phyloP scores from a whole-genome alignment of 306 rosid species.

The Vigna angularis region DNA sequence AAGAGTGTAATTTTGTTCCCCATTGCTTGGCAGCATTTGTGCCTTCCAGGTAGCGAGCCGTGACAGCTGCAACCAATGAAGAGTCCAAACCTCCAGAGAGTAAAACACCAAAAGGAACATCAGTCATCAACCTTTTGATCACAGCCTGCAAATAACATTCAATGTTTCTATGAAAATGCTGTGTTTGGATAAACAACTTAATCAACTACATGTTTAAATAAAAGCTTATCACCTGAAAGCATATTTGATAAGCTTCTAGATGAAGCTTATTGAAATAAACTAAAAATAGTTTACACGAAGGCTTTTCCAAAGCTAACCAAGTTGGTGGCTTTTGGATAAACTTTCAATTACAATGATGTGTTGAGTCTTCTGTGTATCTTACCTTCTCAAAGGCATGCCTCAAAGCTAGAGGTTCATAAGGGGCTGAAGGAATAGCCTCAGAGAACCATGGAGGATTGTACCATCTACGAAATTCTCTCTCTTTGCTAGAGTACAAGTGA shows the following conservation, averaged over 20 bases:
- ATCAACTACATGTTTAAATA: background rate
- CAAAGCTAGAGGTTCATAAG: conserved; percentile 79
- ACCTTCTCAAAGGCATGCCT: conserved; percentile 78
- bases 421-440: conserved; percentile 80
- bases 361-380: conserved; percentile 12
- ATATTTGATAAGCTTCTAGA: background rate
- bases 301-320: background rate
- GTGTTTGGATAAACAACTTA: background rate
- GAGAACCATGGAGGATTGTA: conserved; percentile 87
- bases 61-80: conserved; percentile 82
- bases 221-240: background rate
- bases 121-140: conserved; percentile 83
- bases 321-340: background rate
- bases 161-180: background rate
- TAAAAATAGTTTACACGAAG: background rate
- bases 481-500: conserved; percentile 84
- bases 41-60: conserved; percentile 74
- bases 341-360: background rate
- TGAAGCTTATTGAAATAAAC: background rate
- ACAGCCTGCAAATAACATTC: conserved; percentile 62
- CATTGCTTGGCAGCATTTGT: conserved; percentile 83
- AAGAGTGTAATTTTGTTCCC: conserved; percentile 87
- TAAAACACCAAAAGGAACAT: conserved; percentile 90
- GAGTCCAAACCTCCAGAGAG: conserved; percentile 90
- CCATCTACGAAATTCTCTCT: conserved; percentile 70